Base-by-base conservation (phyloP, 192 early-diverging fungal species). In the Backusella luteola region DNA sequence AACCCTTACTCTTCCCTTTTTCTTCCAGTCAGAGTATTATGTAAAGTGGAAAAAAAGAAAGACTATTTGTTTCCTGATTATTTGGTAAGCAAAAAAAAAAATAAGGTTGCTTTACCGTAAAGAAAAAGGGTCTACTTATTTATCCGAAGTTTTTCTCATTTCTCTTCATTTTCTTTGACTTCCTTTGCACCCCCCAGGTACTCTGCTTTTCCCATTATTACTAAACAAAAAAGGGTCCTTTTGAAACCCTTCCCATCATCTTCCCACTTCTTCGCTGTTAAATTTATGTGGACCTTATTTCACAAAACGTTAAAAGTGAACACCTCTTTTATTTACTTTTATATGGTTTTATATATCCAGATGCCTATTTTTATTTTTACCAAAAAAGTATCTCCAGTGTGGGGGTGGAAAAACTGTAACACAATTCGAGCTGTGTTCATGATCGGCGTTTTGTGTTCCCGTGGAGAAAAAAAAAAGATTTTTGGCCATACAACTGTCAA, bases 21-120 rank as follows among this genome's bases (percentile, higher is more conserved):
- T 63, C 56, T 63, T 63, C 21, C 56, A 63, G 56, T 9, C 12
- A 29, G 9, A 19, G 6, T 49, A 59, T 59, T 59, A 59, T 59
- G 56, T 59, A 59, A 59, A 59, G 56, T 59, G 12, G 56, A 59
- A 59, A 59, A 49, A 49, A 26, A 59, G 56, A 59, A 59, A 59
- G 29, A 29, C 7, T 12, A 59, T 26, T 12, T 59, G 8, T 59
- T 59, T 26, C 21, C 4, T 59, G 56, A 26, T 29, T 59, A 59
- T 59, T 59, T 59, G 23, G 56, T 59, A 59, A 59, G 56, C 56
- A 59, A 59, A 29, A 59, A 59, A 32, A 32, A 32, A n/a, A 32
- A 26, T 59, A 59, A 59, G 29, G 56, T 59, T 59, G 3, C 8
- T n/a, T 26, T 23, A 56, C 23, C 11, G 21, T 23, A 59, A 23